Evolutionary conservation across 1,284 basidiomycete species (phyloP), one percentile per base, ranked within the genome.

Genomic region (Fomitopsis palustris): DNA sequence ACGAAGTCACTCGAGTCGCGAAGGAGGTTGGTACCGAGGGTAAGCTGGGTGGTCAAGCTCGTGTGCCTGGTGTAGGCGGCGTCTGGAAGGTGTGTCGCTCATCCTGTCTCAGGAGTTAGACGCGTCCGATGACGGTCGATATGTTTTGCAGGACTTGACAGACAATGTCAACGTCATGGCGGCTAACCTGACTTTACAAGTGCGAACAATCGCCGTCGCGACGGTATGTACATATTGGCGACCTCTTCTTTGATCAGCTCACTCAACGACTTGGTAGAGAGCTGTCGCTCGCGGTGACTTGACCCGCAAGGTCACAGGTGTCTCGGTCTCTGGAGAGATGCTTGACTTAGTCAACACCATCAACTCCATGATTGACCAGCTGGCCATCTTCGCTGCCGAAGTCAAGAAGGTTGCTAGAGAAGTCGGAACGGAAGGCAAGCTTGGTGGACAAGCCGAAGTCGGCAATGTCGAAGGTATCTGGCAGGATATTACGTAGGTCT

Each of bases 391-490:
- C 74, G 93, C 95, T 35, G 88, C 90, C 21, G 94, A 97, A 73
- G 96, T 97, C 62, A 96, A 95, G 74, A 93, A 96, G 70, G 96
- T 98, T 54, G 95, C 95, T 4, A 80, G 94, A 35, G 95, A 98
- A 73, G 95, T 98, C 68, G 95, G 95, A 61, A 96, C 95, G 5
- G 94, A 98, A 71, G 96, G 96, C 42, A 98, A 98, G 76, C 80
- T 99, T 14, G 96, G 96, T 69, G 96, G 97, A 0, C 96, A 98
- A 70, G 96, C 97, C 19, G 94, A 98, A 72, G 95, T 98, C 47
- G 95, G 95, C 64, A 94, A 96, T 64, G 93, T 98, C 37, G 93
- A 98, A 71, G 97, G 96, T 55, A 97, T 95, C 55, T 99, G 96
- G 97, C 93, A 95, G 72, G 95, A 98, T 74, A 98, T 99, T 73